Conservation (phyloP, 495 filamentous ascomycete genomes). For the Aspergillus bridgeri region DNA sequence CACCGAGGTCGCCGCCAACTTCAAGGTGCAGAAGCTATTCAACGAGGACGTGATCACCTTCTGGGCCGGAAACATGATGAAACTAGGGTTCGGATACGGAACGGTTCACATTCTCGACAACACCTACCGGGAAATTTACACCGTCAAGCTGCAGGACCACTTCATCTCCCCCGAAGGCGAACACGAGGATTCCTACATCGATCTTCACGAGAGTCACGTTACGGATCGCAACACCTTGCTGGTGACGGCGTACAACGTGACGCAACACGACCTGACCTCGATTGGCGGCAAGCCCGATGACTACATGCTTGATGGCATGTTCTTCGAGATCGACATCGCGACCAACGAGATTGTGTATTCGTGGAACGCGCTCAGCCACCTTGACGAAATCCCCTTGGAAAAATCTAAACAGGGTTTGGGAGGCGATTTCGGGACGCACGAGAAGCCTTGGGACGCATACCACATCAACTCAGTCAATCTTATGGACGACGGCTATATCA, state of each 20-base stretch:
- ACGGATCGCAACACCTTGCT: constrained; percentile 48
- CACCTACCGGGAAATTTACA: constrained; percentile 38
- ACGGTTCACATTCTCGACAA: constrained; percentile 37
- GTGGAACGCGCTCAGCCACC: constrained; percentile 32
- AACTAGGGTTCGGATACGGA: constrained; percentile 32
- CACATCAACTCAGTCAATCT: constrained; percentile 39
- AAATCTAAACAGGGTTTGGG: constrained; percentile 18
- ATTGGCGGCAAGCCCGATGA: constrained; percentile 40
- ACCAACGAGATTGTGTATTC: constrained; percentile 34
- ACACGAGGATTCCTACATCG: constrained; percentile 31
- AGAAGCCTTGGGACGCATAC: constrained; percentile 39
- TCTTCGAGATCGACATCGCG: constrained; percentile 43
- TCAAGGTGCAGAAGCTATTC: constrained; percentile 31
- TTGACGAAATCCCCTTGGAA: constrained; percentile 21
- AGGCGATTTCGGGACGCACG: constrained; percentile 22
- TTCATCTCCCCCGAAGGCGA: constrained; percentile 29
- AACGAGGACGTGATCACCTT: constrained; percentile 35
- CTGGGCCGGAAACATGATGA: constrained; percentile 36
- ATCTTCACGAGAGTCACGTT: constrained; percentile 48
- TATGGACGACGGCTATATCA: constrained; percentile 34
- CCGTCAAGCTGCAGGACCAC: constrained; percentile 25
- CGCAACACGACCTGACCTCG: constrained; percentile 43
- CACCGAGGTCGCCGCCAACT: constrained; percentile 33
- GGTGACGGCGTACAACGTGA: constrained; percentile 53
- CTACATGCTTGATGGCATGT: constrained; percentile 44